These are phyloP conservation scores for Pleodorina starrii DNA, from an alignment of 139 green algal species.

Conservation along the genomic window DNA sequence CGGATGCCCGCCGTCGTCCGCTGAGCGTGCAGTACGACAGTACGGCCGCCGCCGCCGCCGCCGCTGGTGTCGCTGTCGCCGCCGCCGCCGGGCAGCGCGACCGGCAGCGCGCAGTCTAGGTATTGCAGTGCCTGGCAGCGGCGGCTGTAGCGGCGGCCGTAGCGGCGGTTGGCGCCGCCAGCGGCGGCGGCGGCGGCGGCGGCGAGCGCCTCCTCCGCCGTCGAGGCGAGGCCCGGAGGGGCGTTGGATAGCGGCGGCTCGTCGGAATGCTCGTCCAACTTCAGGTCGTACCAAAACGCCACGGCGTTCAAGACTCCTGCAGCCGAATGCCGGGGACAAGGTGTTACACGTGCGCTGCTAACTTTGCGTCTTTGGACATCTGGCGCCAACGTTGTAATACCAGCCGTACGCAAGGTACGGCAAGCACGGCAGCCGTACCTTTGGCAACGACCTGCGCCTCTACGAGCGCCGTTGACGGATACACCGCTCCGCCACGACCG, in stretches of 20 bases:
- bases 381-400: too few species aligned
- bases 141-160: slow-evolving; percentile 41
- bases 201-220: not conserved
- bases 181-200: not conserved
- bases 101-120: slow-evolving; percentile 66
- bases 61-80: not conserved
- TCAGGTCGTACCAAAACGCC: slow-evolving; percentile 88
- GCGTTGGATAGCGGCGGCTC: not conserved
- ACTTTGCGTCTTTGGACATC: too few species aligned
- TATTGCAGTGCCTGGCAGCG: slow-evolving; percentile 86
- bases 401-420: not conserved
- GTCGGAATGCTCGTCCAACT: slow-evolving; percentile 66
- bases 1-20: slow-evolving; percentile 11
- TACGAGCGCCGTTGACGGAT: not conserved
- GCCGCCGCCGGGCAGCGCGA: not conserved
- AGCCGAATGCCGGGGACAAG: too few species aligned
- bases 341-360: too few species aligned
- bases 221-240: slow-evolving; percentile 3
- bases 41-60: slow-evolving; percentile 1
- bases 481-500: not conserved
- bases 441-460: not conserved
- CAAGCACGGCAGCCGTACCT: not conserved
- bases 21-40: slow-evolving; percentile 16
- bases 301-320: slow-evolving; percentile 81
- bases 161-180: not conserved